Evolutionary conservation across 257 asterid species (phyloP).

Genomic region (Rubia yunnanensis): DNA sequence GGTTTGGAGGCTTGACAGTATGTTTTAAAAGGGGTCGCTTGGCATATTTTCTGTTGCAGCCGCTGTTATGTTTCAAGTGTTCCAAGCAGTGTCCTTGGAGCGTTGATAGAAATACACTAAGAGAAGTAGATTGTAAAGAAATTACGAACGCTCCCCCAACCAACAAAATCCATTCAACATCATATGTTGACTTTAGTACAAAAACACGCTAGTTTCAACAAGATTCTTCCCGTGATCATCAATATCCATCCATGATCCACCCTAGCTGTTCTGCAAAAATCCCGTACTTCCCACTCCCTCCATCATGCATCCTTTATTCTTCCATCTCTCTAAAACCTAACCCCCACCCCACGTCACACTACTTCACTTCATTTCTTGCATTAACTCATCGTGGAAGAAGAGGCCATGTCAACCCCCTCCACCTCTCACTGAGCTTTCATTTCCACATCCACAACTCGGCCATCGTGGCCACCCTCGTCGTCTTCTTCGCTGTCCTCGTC

Average conservation of each 20-base stretch:
- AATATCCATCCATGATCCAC: not conserved
- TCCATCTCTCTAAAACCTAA: not conserved
- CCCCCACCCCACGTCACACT: not conserved
- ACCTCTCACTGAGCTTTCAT: constrained; percentile 8
- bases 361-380: not conserved
- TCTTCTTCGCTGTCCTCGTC: constrained; percentile 7
- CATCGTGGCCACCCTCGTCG: not conserved
- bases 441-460: constrained; percentile 13
- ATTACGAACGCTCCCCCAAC: not conserved
- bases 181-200: not conserved
- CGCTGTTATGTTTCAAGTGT: too few species aligned
- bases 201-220: not conserved
- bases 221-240: not conserved
- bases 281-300: not conserved
- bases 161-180: not conserved
- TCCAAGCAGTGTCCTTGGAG: too few species aligned
- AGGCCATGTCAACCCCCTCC: not conserved
- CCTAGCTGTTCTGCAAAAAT: too few species aligned
- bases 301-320: not conserved
- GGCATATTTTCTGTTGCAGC: too few species aligned
- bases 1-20: too few species aligned
- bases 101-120: too few species aligned
- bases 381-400: constrained; percentile 3
- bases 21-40: too few species aligned
- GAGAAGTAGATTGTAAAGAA: too few species aligned